These are phyloP conservation scores for Torrubiellomyces zombiae DNA, from an alignment of 2,329 filamentous ascomycete genomes.

Conservation along the genomic window DNA sequence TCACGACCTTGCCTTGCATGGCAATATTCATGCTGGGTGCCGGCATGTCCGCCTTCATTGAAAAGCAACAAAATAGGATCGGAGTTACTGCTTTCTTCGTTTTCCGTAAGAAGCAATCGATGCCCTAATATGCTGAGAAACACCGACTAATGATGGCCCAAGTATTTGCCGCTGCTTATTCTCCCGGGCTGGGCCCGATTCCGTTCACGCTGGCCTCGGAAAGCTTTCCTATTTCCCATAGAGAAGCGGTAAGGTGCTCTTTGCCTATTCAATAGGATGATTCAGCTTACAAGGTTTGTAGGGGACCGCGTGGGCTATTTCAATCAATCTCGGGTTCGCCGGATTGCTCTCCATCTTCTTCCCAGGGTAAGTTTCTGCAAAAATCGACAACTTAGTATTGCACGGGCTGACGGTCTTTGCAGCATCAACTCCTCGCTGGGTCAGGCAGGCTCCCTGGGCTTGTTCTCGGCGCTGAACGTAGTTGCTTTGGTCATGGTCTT, in stretches of 20 bases:
- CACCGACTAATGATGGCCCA: too few species aligned
- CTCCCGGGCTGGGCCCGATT: constrained; percentile 26
- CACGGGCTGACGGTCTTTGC: background rate
- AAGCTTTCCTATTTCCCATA: constrained; percentile 30
- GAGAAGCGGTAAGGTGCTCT: constrained; percentile 20
- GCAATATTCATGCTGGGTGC: constrained; percentile 22
- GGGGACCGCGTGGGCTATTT: constrained; percentile 30
- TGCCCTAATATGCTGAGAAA: background rate
- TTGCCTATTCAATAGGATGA: background rate
- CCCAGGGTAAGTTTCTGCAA: constrained; percentile 10
- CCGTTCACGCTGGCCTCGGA: constrained; percentile 33
- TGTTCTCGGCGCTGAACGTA: constrained; percentile 30
- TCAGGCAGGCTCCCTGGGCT: constrained; percentile 21
- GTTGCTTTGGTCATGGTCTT: constrained; percentile 28
- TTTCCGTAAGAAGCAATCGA: constrained; percentile 11
- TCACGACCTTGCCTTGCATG: constrained; percentile 26
- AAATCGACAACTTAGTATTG: too few species aligned
- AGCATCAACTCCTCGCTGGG: constrained; percentile 10
- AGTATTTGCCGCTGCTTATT: constrained; percentile 25
- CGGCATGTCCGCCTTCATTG: constrained; percentile 16
- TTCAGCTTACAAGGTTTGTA: constrained; percentile 8
- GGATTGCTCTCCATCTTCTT: constrained; percentile 27
- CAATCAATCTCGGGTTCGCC: constrained; percentile 29
- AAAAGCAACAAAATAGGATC: constrained; percentile 6
- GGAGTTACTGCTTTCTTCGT: constrained; percentile 20